These are phyloP conservation scores for Gracilariopsis chorda DNA, from an alignment of 23 red algal species.

Conservation along the genomic window DNA sequence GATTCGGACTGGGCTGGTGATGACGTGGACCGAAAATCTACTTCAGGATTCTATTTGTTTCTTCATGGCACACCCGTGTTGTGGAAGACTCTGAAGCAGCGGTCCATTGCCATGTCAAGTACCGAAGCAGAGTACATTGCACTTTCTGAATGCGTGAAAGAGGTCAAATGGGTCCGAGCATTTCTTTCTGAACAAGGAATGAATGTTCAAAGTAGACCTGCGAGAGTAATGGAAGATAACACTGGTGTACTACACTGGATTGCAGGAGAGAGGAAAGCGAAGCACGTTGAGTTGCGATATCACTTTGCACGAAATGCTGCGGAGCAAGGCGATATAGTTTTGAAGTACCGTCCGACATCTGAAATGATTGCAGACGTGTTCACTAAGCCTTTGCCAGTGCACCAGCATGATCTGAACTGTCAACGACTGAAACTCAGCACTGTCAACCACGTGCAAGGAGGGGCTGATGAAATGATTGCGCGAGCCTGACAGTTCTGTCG, in stretches of 20 bases:
- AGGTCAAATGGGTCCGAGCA: background rate
- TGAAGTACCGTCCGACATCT: background rate
- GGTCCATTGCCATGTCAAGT: background rate
- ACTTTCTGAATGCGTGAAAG: background rate
- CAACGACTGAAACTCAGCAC: no score
- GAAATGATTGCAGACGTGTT: constrained; percentile 3
- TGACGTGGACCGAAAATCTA: background rate
- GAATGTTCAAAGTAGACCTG: no score
- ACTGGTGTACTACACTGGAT: no score
- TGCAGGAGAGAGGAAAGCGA: background rate
- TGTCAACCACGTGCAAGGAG: no score
- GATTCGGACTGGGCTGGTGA: constrained; percentile 48
- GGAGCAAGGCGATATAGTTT: background rate
- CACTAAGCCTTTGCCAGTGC: background rate
- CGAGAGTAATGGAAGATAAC: no score
- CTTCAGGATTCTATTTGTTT: background rate
- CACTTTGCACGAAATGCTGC: background rate
- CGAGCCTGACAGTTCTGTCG: no score
- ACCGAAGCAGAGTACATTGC: background rate
- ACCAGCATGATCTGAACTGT: no score
- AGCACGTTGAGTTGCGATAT: background rate
- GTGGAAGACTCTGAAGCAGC: background rate
- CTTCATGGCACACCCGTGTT: background rate
- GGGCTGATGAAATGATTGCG: no score
- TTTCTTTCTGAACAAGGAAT: constrained; percentile 3